Evolutionary conservation across 768 basidiomycete species (phyloP), one percentile per base, ranked within the genome.

Genomic region (Imleria badia): DNA sequence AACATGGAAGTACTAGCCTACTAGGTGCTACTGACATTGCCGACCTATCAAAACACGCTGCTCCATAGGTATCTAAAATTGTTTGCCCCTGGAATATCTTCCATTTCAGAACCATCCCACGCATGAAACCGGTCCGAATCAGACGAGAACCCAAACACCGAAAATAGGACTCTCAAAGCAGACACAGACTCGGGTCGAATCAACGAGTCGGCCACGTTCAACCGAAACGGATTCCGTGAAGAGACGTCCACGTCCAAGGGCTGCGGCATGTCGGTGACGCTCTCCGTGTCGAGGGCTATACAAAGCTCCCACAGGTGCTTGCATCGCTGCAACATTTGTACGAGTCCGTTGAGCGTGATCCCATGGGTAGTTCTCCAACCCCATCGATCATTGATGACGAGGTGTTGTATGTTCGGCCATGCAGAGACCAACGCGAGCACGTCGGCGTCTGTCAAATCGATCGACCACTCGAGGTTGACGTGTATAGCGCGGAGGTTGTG

Each of bases 301-400:
- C 55, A 55, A 2, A 61, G 33, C 15, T 20, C 26, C n/a, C 35
- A 41, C 23, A 52, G 29, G 5, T 2, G 5, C 17, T 8, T 15
- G 23, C 49, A 60, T n/a, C 38, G 20, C 3, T 34, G 33, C 19
- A 59, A 14, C 1, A 59, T 19, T n/a, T 19, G 45, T 15, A 31
- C 13, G 5, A 62, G 45, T 20, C 57, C 51, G 7, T 15, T 23
- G 9, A 55, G 33, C 11, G 55, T 52, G 54, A 62, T 44, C 17
- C 52, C 57, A 0, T 14, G 12, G 5, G 39, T 1, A 1, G 36
- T 45, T 6, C 51, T 23, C 54, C 58, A 63, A 11, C 55, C 58
- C 54, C 48, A 55, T 3, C 52, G 35, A 22, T 53, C 47, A 26
- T 62, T 54, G 44, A 62, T 38, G 30, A 46, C 4, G 29, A 63